These are phyloP conservation scores for Candida qinlingensis DNA, from an alignment of 805 yeast genomes.

Conservation along the genomic window DNA sequence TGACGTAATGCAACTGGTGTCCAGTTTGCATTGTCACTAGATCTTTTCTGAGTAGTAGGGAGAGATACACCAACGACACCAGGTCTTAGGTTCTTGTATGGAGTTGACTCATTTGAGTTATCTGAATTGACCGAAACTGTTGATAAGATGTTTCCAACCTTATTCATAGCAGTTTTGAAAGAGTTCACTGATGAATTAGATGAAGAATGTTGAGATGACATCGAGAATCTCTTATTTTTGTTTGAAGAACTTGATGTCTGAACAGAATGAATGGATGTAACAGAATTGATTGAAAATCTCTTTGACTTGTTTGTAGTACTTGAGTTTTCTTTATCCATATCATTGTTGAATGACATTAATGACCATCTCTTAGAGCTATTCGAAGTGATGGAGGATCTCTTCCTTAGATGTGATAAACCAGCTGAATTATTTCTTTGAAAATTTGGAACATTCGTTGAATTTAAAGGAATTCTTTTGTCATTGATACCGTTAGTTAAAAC, in stretches of 20 bases:
- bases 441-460: slow-evolving; percentile 11
- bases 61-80: slow-evolving; percentile 21
- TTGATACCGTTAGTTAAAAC: slow-evolving; percentile 11
- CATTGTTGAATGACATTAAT: slow-evolving; percentile 21
- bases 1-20: slow-evolving; percentile 10
- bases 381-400: slow-evolving; percentile 19
- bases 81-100: slow-evolving; percentile 16
- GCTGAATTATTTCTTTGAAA: slow-evolving; percentile 22
- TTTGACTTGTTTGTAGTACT: slow-evolving; percentile 1
- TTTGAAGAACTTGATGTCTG: slow-evolving; percentile 11
- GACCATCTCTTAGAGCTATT: slow-evolving; percentile 27
- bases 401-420: slow-evolving; percentile 16
- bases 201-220: slow-evolving; percentile 16
- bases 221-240: slow-evolving; percentile 20
- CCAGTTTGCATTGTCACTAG: slow-evolving; percentile 7
- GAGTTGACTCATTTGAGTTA: slow-evolving; percentile 18
- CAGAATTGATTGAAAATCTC: slow-evolving; percentile 10
- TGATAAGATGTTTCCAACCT: slow-evolving; percentile 21
- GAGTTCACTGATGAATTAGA: slow-evolving; percentile 17
- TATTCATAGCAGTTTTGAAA: slow-evolving; percentile 19
- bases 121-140: slow-evolving; percentile 22
- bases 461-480: slow-evolving; percentile 22
- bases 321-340: slow-evolving; percentile 18
- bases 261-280: background rate
- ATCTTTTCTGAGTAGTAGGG: slow-evolving; percentile 2